Evolutionary conservation across 768 basidiomycete species (phyloP).

Genomic region (Neoboletus magnificus): DNA sequence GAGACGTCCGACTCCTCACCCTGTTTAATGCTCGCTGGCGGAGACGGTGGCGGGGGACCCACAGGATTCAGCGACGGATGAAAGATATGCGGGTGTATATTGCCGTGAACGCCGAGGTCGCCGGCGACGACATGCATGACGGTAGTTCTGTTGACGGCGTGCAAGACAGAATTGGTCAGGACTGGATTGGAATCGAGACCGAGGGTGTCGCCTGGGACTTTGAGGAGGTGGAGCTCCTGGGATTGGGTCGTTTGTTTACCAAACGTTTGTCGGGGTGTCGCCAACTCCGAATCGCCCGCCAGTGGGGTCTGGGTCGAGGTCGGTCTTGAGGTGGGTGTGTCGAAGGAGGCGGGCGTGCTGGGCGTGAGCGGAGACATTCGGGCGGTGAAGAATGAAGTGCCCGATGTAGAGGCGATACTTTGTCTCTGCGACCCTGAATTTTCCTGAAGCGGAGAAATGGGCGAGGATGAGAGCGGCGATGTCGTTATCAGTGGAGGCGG

Average conservation of each 20-base stretch:
- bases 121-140: slow-evolving; percentile 32
- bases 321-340: slow-evolving; percentile 29
- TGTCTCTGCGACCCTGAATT: slow-evolving; percentile 17
- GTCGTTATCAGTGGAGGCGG: slow-evolving; percentile 16
- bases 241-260: slow-evolving; percentile 26
- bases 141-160: slow-evolving; percentile 35
- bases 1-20: slow-evolving; percentile 10
- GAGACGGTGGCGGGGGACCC: slow-evolving; percentile 61
- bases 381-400: slow-evolving; percentile 27
- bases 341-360: slow-evolving; percentile 18
- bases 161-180: slow-evolving; percentile 31
- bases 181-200: slow-evolving; percentile 39
- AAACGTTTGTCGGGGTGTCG: slow-evolving; percentile 36
- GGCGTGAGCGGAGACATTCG: slow-evolving; percentile 25
- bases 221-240: slow-evolving; percentile 54
- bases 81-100: neutral
- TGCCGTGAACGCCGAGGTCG: slow-evolving; percentile 13
- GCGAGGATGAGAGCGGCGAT: slow-evolving; percentile 11
- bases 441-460: slow-evolving; percentile 11
- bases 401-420: slow-evolving; percentile 26
- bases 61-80: slow-evolving; percentile 4
- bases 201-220: slow-evolving; percentile 49
- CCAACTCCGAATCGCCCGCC: slow-evolving; percentile 12
- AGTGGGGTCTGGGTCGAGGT: slow-evolving; percentile 35
- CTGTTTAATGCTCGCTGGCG: slow-evolving; percentile 41